phyloP scores from a whole-genome alignment of 192 early-diverging fungal genomes.

The Podila horticola region DNA sequence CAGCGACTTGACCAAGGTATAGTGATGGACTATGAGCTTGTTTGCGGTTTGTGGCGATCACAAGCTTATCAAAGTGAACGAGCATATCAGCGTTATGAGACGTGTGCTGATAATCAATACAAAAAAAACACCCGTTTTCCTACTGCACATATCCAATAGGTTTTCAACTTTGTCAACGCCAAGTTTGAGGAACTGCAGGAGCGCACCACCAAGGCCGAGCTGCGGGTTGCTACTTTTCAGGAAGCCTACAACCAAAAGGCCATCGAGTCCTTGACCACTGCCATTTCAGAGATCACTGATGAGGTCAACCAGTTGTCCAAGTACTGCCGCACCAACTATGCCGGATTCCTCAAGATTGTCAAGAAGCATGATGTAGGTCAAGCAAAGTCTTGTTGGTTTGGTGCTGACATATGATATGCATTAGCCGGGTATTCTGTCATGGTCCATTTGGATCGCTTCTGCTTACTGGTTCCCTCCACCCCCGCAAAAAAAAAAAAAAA shows the following conservation, averaged over 20 bases:
- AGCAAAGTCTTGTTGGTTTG: background rate
- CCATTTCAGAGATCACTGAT: conserved; percentile 77
- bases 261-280: conserved; percentile 63
- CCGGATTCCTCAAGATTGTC: conserved; percentile 91
- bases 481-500: background rate
- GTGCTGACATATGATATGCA: background rate
- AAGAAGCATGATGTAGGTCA: conserved; percentile 93
- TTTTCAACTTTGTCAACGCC: conserved; percentile 76
- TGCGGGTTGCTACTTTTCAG: conserved; percentile 57
- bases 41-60: background rate
- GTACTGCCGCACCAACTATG: conserved; percentile 83
- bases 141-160: conserved; percentile 32
- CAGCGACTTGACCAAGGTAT: conserved; percentile 89
- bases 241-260: conserved; percentile 61
- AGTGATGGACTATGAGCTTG: background rate
- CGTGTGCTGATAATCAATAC: background rate
- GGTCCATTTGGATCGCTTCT: background rate
- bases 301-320: conserved; percentile 83
- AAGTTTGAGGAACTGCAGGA: conserved; percentile 81
- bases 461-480: background rate
- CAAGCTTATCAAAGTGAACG: background rate
- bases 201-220: conserved; percentile 72
- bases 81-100: background rate
- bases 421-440: background rate
- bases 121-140: background rate